Evolutionary conservation across 345 rosid genomes (phyloP), one percentile per base, ranked within the genome.

Genomic region (Arabis alpina): DNA sequence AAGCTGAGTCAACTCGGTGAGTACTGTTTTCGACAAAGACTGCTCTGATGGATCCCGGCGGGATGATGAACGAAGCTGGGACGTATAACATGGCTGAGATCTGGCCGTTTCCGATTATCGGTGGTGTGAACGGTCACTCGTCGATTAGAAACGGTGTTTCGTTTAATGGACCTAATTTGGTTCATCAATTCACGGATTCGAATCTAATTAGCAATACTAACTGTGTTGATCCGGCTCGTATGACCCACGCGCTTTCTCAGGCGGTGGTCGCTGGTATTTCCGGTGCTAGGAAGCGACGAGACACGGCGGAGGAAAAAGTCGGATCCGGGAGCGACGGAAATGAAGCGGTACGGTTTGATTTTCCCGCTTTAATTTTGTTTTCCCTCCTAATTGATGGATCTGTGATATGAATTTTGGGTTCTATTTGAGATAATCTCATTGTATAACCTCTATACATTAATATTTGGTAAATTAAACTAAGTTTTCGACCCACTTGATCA

Each of bases 41-140:
- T 34, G 39, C 10, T 62, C 48, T 58, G 36, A 88, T 91, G 97
- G 97, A 88, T 85, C 90, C 95, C 34, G 85, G 88, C 1, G 84
- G 80, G 65, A 78, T 85, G 84, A 82, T 84, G 74, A 83, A 78
- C 57, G 87, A 80, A 53, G 83, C 80, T 19, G 71, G 62, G 13
- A 47, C 83, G 12, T 86, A 71, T 69, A 82, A 75, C 62, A 64
- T 86, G 65, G 64, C 86, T 39, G 97, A 88, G 92, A 85, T 88
- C 91, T 91, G 92, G 95, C 91, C 74, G 72, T 83, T 80, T 61
- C 84, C 88, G 57, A 58, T 84, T 27, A 82, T 76, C 70, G 87
- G 83, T 13, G 73, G 52, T 9, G 61, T 51, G 51, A 14, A 72
- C 4, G 63, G 51, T 43, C 64, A 61, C 24, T 60, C 74, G 19